Conservation (phyloP, 176 grass and related monocot species). For the Themeda triandra region DNA sequence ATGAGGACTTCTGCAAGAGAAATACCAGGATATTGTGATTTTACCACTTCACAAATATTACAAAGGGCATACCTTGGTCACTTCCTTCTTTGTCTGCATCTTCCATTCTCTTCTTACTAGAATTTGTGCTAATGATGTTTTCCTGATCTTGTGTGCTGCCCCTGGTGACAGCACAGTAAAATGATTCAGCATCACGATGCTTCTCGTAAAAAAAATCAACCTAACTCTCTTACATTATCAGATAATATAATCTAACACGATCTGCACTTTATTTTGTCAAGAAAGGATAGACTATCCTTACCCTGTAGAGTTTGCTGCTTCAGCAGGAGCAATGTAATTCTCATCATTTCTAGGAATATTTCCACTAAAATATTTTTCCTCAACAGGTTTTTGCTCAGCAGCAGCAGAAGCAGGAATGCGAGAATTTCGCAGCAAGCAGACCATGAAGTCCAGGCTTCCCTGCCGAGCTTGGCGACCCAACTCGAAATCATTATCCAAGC, state of each 20-base stretch:
- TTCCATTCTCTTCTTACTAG: neutral
- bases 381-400: neutral
- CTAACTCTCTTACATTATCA: neutral
- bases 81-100: neutral
- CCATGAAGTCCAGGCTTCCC: neutral
- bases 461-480: neutral
- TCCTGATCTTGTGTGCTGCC: neutral
- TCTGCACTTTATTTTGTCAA: neutral
- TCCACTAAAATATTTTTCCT: neutral
- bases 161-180: neutral
- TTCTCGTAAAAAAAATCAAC: no score
- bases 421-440: neutral
- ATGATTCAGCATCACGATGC: neutral
- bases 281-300: neutral
- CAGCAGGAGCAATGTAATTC: neutral
- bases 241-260: neutral
- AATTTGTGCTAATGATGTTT: neutral
- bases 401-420: neutral
- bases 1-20: neutral
- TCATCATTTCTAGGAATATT: neutral
- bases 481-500: neutral
- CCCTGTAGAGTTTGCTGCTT: neutral
- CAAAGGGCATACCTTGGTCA: neutral
- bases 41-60: neutral
- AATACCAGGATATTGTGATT: neutral